Evolutionary conservation across 1,139 yeast genomes (phyloP), one percentile per base, ranked within the genome.

Genomic region (Sugiyamaella pinicola): DNA sequence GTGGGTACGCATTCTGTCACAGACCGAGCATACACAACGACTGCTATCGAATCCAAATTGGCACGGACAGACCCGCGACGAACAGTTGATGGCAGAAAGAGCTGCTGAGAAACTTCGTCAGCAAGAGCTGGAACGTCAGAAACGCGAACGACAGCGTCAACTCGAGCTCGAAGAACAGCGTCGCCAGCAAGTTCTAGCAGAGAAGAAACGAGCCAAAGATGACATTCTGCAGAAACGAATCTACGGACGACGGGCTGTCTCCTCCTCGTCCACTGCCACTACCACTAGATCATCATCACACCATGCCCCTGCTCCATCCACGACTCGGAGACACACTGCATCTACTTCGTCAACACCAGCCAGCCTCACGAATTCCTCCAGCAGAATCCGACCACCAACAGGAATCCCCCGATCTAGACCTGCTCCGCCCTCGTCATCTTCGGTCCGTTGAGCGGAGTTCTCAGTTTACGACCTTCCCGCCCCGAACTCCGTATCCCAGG

Each of bases 1-100:
- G 48, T 70, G 73, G 72, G 64, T 67, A 19, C 57, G 63, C 39
- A 66, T 70, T 39, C 58, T 70, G 28, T 68, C 73, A 3, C 72
- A 70, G 45, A 63, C 74, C 1, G 70, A 68, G 44, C 72, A 68
- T 44, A 69, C 70, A 6, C 69, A 69, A 34, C 57, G 62, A 17
- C 58, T 70, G 22, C 52, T 70, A 39, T 55, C 60, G 15, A 61
- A 66, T 42, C 55, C 57, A 5, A 55, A 57, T 17, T 70, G 74
- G 74, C 67, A 64, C 12, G 74, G 74, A 2, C 53, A 61, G 2
- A 60, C 68, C 1, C 52, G 55, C 34, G 72, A 65, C 39, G 62
- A 64, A 44, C 59, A 62, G 51, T 40, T 62, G 13, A 60, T 63
- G 39, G 61, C 58, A 10, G 61, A 61, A 46, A 56, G 62, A 5